Conservation (phyloP, 2,329 filamentous ascomycete genomes). For the Tolypocladium ophioglossoides region DNA sequence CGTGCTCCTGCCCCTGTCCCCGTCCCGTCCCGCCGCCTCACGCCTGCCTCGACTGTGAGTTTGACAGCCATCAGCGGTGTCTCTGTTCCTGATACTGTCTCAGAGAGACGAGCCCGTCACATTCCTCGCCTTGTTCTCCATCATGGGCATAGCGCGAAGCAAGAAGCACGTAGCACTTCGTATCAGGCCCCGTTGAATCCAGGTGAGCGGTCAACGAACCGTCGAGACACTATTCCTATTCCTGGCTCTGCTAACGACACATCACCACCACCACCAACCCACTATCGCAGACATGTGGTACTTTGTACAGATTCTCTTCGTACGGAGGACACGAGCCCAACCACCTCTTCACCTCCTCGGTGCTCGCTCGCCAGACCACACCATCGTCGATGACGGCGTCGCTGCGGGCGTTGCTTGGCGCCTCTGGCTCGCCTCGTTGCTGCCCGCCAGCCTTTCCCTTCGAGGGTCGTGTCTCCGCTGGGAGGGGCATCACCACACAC, state of each 20-base stretch:
- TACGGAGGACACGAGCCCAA: no score
- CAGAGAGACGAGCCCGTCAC: background rate
- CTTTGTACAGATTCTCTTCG: no score
- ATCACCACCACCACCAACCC: background rate
- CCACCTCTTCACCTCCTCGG: background rate
- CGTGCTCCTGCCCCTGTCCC: background rate
- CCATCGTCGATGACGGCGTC: background rate
- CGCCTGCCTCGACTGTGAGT: background rate
- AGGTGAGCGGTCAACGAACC: background rate
- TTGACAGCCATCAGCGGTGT: background rate
- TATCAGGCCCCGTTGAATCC: no score
- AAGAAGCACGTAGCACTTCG: no score
- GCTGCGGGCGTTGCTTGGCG: background rate
- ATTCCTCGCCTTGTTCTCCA: background rate
- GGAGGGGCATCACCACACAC: background rate
- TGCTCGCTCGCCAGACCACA: no score
- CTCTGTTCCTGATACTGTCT: background rate
- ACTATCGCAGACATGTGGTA: no score
- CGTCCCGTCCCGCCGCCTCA: no score
- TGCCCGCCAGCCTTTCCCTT: background rate
- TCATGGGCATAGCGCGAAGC: no score
- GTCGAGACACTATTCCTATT: background rate
- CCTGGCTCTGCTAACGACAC: background rate
- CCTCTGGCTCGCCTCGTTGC: background rate
- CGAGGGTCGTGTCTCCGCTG: background rate